phyloP scores from a whole-genome alignment of 768 basidiomycete genomes.

The Tremella yokohamensis region DNA sequence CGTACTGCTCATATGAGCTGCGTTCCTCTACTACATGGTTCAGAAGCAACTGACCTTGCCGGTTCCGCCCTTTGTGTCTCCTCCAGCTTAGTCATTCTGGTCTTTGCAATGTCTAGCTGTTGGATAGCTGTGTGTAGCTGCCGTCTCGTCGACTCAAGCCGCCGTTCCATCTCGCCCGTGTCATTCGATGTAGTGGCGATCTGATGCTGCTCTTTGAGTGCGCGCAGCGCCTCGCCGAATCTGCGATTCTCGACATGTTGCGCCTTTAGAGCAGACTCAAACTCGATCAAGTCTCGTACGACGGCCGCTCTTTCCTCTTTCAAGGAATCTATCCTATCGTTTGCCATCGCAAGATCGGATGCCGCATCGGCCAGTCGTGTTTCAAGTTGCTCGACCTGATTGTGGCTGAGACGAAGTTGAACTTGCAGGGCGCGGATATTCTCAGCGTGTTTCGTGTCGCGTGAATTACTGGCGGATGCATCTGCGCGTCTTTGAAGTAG shows the following conservation, averaged over 20 bases:
- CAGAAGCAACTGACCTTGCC: too few species aligned
- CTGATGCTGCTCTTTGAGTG: slow-evolving; percentile 26
- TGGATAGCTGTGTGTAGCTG: slow-evolving; percentile 40
- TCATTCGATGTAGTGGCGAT: slow-evolving; percentile 29
- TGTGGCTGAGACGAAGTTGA: too few species aligned
- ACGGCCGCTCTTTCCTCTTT: slow-evolving; percentile 20
- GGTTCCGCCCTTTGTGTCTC: not conserved
- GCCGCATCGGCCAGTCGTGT: too few species aligned
- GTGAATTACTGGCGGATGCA: too few species aligned
- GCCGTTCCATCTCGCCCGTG: slow-evolving; percentile 54
- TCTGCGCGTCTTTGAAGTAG: too few species aligned
- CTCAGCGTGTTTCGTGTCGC: too few species aligned
- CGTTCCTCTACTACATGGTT: too few species aligned
- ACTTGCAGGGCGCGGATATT: too few species aligned
- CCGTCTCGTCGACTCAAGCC: not conserved
- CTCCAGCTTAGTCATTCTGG: not conserved
- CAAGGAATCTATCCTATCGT: not conserved
- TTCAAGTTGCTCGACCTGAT: too few species aligned
- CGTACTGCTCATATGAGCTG: too few species aligned
- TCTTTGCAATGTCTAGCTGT: not conserved
- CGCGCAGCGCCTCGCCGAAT: slow-evolving; percentile 23
- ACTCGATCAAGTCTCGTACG: slow-evolving; percentile 24
- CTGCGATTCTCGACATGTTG: slow-evolving; percentile 44
- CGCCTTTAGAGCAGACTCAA: slow-evolving; percentile 32
- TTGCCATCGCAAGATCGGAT: too few species aligned